Percentiles rank a stretch among this genome's conserved stretches.
phyloP scores from a whole-genome alignment of 495 filamentous ascomycete genomes.

The Halenospora varia region DNA sequence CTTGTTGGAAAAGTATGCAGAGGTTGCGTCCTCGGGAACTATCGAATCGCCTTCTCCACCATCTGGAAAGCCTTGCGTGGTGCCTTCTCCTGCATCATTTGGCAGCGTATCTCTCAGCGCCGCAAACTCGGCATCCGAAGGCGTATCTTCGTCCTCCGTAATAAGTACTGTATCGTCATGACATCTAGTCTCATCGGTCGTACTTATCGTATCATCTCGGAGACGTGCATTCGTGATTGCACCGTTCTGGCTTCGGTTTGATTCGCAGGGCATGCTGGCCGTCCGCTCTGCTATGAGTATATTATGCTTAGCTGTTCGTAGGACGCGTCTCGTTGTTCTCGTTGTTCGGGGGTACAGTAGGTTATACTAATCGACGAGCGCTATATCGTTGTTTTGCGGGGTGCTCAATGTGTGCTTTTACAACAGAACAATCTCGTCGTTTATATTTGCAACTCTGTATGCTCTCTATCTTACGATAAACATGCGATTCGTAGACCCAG shows the following conservation, averaged over 20 bases:
- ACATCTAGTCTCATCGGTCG: not conserved
- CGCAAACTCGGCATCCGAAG: not conserved
- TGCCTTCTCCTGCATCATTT: not conserved
- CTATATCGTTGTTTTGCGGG: not conserved
- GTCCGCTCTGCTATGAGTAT: not conserved
- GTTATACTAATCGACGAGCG: not conserved
- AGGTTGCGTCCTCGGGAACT: too few relatives aligned
- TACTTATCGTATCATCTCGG: not conserved
- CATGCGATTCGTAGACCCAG: not conserved
- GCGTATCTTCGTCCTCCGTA: not conserved
- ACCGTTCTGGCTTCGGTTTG: not conserved
- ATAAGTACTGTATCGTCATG: not conserved
- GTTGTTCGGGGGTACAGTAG: not conserved
- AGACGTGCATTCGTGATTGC: not conserved
- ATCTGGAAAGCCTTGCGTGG: not conserved
- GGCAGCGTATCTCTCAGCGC: not conserved
- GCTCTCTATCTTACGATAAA: not conserved
- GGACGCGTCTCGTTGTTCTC: not conserved
- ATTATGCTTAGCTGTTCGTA: not conserved
- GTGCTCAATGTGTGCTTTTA: too few relatives aligned
- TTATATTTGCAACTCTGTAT: too few relatives aligned
- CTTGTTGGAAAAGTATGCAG: too few relatives aligned
- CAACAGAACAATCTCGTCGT: too few relatives aligned
- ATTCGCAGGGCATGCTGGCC: not conserved
- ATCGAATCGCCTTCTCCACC: too few relatives aligned